Base-by-base conservation (phyloP, 2,329 filamentous ascomycete species). In the Kalmusia sp. region DNA sequence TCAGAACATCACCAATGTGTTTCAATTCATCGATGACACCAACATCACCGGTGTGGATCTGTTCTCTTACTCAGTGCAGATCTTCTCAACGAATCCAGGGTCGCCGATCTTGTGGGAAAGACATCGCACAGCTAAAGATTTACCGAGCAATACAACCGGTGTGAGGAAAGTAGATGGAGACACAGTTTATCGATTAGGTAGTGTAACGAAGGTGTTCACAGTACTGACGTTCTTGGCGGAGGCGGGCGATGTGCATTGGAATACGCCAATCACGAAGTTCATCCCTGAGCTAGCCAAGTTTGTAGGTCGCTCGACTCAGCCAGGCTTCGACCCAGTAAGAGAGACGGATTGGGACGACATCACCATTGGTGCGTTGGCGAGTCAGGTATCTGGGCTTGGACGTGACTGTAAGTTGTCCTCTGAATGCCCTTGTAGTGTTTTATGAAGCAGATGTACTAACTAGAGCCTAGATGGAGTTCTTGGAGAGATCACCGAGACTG, bases 191-290 rank as follows among this genome's bases (percentile, higher is more conserved):
- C 70, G 79, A 1, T 68, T 82, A 4, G 80, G 74, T 12, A 81
- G 79, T 55, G 62, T 81, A 9, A 77, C 77, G 8, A 82, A 82
- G 61, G 61, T 80, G 6, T 73, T 79, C 54, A 77, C 74, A 2
- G 70, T 80, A 2, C 78, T 76, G 47, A 71, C 71, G 5, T 77
- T 76, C 54, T 66, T 81, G 15, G 61, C 77, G 2, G 71, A 77
- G 51, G 67, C 69, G n/a, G 77, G 79, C 1, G 73, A 77, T 48
- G 53, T 59, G 14, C 61, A 69, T 27, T 80, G 75, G 63, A 71
- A 75, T 33, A 68, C 74, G 3, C 55, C 59, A 3, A 55, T 63
- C 21, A 63, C 59, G 11, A 57, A 60, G 21, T 63, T 54, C 15
- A 33, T 63, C 7, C 59, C 59, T 6, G 59, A 63, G 33, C 21